Percentiles rank a stretch among this genome's conserved stretches.
These are phyloP conservation scores for Lactuca sativa DNA, from an alignment of 129 eudicot species.

Conservation along the genomic window DNA sequence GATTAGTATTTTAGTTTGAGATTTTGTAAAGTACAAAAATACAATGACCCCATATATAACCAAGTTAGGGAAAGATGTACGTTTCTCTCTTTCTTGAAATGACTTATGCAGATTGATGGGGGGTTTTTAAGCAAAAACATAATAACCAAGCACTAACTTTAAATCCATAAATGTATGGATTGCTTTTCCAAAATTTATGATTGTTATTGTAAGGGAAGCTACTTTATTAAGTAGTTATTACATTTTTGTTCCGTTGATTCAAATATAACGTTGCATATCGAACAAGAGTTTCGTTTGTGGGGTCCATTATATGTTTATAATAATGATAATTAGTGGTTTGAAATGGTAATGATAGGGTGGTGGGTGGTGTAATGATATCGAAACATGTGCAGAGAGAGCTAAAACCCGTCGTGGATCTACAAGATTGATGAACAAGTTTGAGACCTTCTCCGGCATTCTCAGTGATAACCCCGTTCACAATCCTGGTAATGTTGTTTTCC, in stretches of 20 bases:
- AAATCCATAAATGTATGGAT: not conserved
- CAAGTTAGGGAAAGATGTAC: too few relatives aligned
- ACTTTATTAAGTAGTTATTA: not conserved
- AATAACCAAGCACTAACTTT: not conserved
- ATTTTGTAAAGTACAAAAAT: not conserved
- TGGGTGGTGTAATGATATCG: conserved; percentile 95
- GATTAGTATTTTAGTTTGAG: not conserved
- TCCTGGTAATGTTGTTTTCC: conserved; percentile 54
- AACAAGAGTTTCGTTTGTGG: conserved; percentile 16
- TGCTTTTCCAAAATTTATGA: not conserved
- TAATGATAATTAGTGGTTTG: conserved; percentile 16
- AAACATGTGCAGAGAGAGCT: conserved; percentile 80
- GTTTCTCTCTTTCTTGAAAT: too few relatives aligned
- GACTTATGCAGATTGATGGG: too few relatives aligned
- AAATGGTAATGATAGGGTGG: conserved; percentile 67
- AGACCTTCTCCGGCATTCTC: conserved; percentile 73
- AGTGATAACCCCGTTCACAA: conserved; percentile 75
- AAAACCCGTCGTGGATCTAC: conserved; percentile 84
- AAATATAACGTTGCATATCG: not conserved
- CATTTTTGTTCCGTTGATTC: not conserved
- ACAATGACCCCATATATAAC: not conserved
- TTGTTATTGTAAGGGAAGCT: not conserved
- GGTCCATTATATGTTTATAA: conserved; percentile 21
- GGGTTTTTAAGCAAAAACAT: too few relatives aligned
- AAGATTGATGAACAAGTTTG: conserved; percentile 61